Base-by-base conservation (phyloP, 2,329 filamentous ascomycete species). In the Massarina eburnea region DNA sequence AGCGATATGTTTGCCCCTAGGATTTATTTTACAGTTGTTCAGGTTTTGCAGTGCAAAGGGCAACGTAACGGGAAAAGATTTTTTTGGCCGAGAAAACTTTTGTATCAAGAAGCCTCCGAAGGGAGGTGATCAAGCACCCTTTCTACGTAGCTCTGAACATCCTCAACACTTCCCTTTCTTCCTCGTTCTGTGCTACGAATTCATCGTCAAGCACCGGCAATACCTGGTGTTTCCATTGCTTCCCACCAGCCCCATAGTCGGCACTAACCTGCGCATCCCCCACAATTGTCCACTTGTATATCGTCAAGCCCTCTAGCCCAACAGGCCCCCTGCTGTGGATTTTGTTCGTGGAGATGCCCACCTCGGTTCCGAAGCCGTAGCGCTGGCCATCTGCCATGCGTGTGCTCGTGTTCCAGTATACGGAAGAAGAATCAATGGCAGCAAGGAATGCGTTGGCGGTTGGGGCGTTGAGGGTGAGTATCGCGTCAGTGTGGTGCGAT, bases 271-370 rank as follows among this genome's bases (percentile, higher is more conserved):
- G 94, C 8, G 91, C 94, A 48, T 82, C 76, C 1, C 92, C 94
- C 29, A 88, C 78, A 52, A 99, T 80, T 71, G 94, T 83, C 77
- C 96, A 99, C 77, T 96, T 96, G 75, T 99, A 96, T 52, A 97
- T 97, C 67, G 90, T 96, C 68, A 99, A 73, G 1, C 94, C 94
- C 65, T 97, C 94, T 41, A 99, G 75, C 1, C 94, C 94, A 5
- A 99, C 94, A 0, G 94, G 94, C 0, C 94, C 94, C 40, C 94
- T 79, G 1, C 89, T 88, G 68, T 99, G 94, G 54, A 99, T 96
- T 77, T 97, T 99, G 77, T 96, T 99, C 39, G 94, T 99, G 74
- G 89, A 95, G 72, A 99, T 97, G 43, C 94, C 94, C 19, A 99
- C 94, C 73, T 99, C 94, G 0, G 94, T 97, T 38, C 94, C 94